phyloP scores from a whole-genome alignment of 257 asterid genomes.

The Lavandula angustifolia region DNA sequence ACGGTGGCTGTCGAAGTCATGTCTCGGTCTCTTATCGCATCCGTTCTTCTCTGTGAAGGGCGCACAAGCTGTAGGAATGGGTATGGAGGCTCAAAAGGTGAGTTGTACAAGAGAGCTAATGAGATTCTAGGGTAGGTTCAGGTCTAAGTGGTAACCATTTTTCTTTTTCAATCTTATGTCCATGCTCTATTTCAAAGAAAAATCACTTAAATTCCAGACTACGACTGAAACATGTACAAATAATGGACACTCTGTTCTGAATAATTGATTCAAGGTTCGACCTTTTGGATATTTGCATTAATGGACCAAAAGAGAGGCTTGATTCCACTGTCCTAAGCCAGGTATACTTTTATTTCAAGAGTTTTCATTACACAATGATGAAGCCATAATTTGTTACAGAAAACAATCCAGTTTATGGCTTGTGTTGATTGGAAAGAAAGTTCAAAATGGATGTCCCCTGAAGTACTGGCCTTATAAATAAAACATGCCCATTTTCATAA shows the following conservation, averaged over 20 bases:
- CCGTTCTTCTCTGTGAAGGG: slow-evolving; percentile 58
- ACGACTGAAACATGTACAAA: slow-evolving; percentile 11
- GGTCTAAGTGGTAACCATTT: slow-evolving; percentile 4
- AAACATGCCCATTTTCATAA: neutral
- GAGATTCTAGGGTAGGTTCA: slow-evolving; percentile 74
- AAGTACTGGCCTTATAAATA: neutral
- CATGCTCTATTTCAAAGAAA: neutral
- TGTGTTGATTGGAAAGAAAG: slow-evolving; percentile 4
- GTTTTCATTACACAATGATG: slow-evolving; percentile 8
- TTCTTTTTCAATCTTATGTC: slow-evolving; percentile 1
- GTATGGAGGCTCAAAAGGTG: slow-evolving; percentile 92
- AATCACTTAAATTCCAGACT: neutral
- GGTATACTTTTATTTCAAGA: slow-evolving; percentile 44
- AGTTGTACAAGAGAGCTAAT: slow-evolving; percentile 75
- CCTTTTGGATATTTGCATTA: slow-evolving; percentile 85
- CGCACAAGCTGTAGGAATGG: slow-evolving; percentile 99
- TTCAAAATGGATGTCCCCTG: neutral
- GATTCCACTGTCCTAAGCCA: slow-evolving; percentile 96
- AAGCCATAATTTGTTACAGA: slow-evolving; percentile 1
- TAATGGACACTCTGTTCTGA: neutral
- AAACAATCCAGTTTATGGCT: neutral
- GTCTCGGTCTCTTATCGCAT: slow-evolving; percentile 14
- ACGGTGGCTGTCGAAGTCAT: neutral
- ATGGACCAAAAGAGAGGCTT: slow-evolving; percentile 93
- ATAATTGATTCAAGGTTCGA: slow-evolving; percentile 55